Evolutionary conservation across 2,329 filamentous ascomycete genomes (phyloP), one percentile per base, ranked within the genome.

Genomic region (Paraphoma chrysanthemicola): DNA sequence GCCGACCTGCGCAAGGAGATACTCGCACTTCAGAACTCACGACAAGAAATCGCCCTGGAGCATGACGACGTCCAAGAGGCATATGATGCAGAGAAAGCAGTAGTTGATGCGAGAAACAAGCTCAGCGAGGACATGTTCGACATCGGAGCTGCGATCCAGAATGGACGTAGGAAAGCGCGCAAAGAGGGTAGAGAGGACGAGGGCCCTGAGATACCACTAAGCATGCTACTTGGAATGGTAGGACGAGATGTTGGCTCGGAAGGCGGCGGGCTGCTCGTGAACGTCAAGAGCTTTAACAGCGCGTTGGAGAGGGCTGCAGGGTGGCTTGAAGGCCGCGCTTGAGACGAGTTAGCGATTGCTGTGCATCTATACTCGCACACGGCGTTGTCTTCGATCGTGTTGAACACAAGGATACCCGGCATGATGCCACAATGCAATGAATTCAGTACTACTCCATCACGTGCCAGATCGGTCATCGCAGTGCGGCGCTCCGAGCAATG

Each of bases 31-130:
- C 79, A 83, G 48, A 77, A 75, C 48, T 75, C 80, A 63, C 76
- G 83, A 53, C 80, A 85, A 55, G 77, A 78, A 18, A 66, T 85
- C 47, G 81, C 81, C 6, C 60, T 85, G 53, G 76, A 78, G 53
- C 82, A 80, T 64, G 84, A 86, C 63, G 78, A 79, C 16, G 76
- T 84, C 1, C 67, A 63, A 70, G 80, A 59, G 18, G 59, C 64
- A 7, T 73, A 70, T 44, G 60, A 71, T n/a, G 60, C 67, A 28
- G 60, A 70, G 44, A 70, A 68, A 30, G 58, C 67, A 29, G 60
- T 59, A 36, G 59, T 61, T 6, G 71, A 76, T 12, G 55, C 58
- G 4, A 64, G 60, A 16, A 68, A 70, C 38, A 57, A 64, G 16
- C 60, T 77, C 38, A 76, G 68, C 48, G 53, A 62, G 29, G 63